Base-by-base conservation (phyloP, 2,329 filamentous ascomycete genomes). In the Epichloe baconii region DNA sequence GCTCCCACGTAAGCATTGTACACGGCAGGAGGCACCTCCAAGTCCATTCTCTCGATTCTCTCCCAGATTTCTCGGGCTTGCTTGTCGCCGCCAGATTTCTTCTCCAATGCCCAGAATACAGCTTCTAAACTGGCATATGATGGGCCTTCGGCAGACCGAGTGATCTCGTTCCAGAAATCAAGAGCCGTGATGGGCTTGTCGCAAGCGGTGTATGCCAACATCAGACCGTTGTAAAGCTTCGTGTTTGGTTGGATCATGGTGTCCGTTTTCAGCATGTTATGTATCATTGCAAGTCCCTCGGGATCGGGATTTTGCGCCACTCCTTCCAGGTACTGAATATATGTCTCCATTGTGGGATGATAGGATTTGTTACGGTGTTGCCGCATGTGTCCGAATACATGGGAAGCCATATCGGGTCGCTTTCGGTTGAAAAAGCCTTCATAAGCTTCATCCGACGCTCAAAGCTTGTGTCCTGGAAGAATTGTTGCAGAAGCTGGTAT, bases 191-290 rank as follows among this genome's bases (percentile, higher is more conserved):
- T 68, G 0, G 84, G 74, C 56, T 82, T 74, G 6, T 79, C 85
- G 60, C 82, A 86, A 1, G 79, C 77, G 1, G 82, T 80, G 62
- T 95, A 91, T 0, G 88, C 90, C 12, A 93, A 74, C 82, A 98
- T 95, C 47, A 97, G 71, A 0, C 85, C 82, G 60, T 95, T 97
- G 59, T 85, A 80, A 2, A 97, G 72, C 51, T 72, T 74, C 0
- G 91, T 97, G 58, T 78, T 82, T 4, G 84, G 76, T 58, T 90
- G 82, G 38, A 97, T 76, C 42, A 80, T 78, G n/a, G 83, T 77
- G 65, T 98, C 93, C 65, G 96, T 83, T 69, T 95, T 97, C 57
- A 96, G 75, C 80, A 95, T 91, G 63, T 96, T 95, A 70, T 95
- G 86, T 2, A 95, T 79, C 55, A 85, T 79, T 53, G 82, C 79